Evolutionary conservation across 1,284 basidiomycete species (phyloP).

Genomic region (Mrakiaceae sp.): DNA sequence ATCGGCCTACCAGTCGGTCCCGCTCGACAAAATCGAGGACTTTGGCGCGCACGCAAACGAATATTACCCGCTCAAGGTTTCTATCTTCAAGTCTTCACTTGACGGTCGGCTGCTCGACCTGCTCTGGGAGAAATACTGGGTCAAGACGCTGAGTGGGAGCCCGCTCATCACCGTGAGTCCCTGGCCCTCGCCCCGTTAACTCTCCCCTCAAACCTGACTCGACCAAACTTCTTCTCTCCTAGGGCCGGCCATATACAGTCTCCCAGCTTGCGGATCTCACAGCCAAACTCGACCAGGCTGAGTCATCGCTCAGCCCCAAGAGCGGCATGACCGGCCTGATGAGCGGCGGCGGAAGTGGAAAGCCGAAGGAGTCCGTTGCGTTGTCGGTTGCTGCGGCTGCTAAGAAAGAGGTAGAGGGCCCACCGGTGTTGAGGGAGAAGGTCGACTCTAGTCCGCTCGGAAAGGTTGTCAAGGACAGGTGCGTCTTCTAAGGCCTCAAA

Average conservation of each 20-base stretch:
- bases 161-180: conserved; percentile 70
- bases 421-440: conserved; percentile 25
- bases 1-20: conserved; percentile 89
- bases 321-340: too few species aligned
- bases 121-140: conserved; percentile 99
- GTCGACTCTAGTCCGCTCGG: conserved; percentile 44
- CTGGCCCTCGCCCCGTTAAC: background rate
- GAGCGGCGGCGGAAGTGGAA: background rate
- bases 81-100: conserved; percentile 83
- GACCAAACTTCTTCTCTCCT: background rate
- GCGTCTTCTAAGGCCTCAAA: conserved; percentile 23
- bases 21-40: conserved; percentile 88
- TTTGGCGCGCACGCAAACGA: conserved; percentile 96
- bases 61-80: conserved; percentile 87
- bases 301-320: conserved; percentile 17
- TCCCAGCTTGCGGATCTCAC: conserved; percentile 79
- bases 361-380: conserved; percentile 8
- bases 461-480: conserved; percentile 78
- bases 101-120: conserved; percentile 78
- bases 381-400: too few species aligned
- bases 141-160: conserved; percentile 84
- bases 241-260: conserved; percentile 87
- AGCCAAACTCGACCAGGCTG: conserved; percentile 53
- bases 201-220: background rate
- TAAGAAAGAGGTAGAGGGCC: conserved; percentile 38